These are phyloP conservation scores for Closterium sp. DNA, from an alignment of 139 green algal species.

Conservation along the genomic window DNA sequence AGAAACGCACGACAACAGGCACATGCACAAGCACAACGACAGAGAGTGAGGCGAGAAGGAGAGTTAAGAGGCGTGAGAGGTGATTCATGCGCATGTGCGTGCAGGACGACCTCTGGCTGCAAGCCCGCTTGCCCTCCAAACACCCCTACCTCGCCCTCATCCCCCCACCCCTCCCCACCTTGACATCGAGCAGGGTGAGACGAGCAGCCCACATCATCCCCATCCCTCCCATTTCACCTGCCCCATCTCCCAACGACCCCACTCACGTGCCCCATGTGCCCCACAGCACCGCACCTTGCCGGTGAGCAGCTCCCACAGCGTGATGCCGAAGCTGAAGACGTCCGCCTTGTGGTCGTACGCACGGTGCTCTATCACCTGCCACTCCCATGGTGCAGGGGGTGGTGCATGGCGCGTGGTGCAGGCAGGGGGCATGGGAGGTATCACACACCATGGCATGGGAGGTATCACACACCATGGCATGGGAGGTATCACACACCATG, in stretches of 20 bases:
- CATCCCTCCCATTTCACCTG: not conserved
- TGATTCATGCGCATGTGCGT: not conserved
- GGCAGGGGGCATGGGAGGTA: not conserved
- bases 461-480: too few species aligned
- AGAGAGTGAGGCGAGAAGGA: not conserved
- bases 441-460: not conserved
- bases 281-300: not conserved
- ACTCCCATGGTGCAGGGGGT: not conserved
- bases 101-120: not conserved
- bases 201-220: not conserved
- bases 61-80: not conserved
- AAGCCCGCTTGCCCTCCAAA: not conserved
- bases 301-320: slow-evolving; percentile 69
- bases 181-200: not conserved
- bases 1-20: not conserved
- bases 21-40: not conserved
- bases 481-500: too few species aligned
- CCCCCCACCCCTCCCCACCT: too few species aligned
- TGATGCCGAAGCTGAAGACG: slow-evolving; percentile 84
- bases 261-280: not conserved
- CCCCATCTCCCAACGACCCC: not conserved
- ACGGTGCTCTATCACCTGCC: slow-evolving; percentile 76
- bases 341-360: slow-evolving; percentile 85
- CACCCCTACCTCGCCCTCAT: too few species aligned
- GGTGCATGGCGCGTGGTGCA: too few species aligned